A percentile compares a stretch with the other conserved stretches of the same genome.
These are phyloP conservation scores for Angomonas ambiguus DNA, from an alignment of 208 protist species.

Conservation along the genomic window DNA sequence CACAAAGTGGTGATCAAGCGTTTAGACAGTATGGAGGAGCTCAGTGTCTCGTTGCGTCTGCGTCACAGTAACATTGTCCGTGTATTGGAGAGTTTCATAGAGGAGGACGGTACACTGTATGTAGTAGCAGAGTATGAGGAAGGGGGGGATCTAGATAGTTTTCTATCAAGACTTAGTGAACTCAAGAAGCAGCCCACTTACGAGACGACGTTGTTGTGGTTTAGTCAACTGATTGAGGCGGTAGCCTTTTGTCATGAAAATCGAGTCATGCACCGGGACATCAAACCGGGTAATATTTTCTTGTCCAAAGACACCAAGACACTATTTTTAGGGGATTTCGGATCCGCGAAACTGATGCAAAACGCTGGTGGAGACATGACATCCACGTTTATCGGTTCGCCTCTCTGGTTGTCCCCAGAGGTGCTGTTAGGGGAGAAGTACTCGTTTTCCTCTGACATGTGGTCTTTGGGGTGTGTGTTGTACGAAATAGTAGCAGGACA, in stretches of 20 bases:
- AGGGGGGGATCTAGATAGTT: slow-evolving; percentile 76
- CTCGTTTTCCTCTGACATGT: slow-evolving; percentile 82
- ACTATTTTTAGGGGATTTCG: slow-evolving; percentile 74
- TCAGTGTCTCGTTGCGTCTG: slow-evolving; percentile 68
- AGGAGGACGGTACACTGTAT: slow-evolving; percentile 61
- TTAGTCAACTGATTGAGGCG: slow-evolving; percentile 69
- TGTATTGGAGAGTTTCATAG: slow-evolving; percentile 67
- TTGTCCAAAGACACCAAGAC: slow-evolving; percentile 41
- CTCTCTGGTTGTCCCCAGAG: slow-evolving; percentile 87
- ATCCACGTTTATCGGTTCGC: slow-evolving; percentile 65
- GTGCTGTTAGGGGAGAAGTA: slow-evolving; percentile 75
- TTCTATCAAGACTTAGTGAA: slow-evolving; percentile 37
- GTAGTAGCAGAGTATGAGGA: slow-evolving; percentile 78
- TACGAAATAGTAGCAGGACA: slow-evolving; percentile 64
- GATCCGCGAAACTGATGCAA: slow-evolving; percentile 58
- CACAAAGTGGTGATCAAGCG: slow-evolving; percentile 80
- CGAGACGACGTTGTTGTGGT: slow-evolving; percentile 60
- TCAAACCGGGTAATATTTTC: slow-evolving; percentile 90
- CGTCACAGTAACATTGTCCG: slow-evolving; percentile 77
- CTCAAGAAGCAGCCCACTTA: slow-evolving; percentile 40
- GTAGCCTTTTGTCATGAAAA: slow-evolving; percentile 78
- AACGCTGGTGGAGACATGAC: slow-evolving; percentile 20
- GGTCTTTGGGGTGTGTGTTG: slow-evolving; percentile 78
- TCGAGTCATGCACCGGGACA: slow-evolving; percentile 85
- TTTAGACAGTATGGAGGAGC: slow-evolving; percentile 67